These are phyloP conservation scores for Ustilago curta DNA, from an alignment of 1,284 basidiomycete species.

Conservation along the genomic window DNA sequence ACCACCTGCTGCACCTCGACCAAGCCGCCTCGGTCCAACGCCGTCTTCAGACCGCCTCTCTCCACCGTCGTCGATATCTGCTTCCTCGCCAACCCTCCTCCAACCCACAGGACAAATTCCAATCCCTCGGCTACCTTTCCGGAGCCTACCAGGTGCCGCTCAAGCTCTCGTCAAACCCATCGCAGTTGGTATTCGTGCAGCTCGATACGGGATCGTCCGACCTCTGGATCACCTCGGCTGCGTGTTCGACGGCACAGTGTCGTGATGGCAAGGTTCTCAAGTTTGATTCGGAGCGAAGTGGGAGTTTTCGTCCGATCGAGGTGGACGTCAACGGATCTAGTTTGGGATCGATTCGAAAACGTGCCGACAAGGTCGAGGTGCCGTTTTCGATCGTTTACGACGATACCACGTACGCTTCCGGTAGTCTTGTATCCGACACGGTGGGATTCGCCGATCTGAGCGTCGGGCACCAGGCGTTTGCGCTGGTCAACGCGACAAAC, in stretches of 20 bases:
- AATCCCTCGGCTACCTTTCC: constrained; percentile 26
- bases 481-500: constrained; percentile 66
- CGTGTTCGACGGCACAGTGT: constrained; percentile 27
- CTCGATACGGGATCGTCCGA: constrained; percentile 55
- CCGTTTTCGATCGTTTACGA: constrained; percentile 41
- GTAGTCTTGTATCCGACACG: constrained; percentile 31
- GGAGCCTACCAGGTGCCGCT: constrained; percentile 45
- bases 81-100: constrained; percentile 2
- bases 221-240: constrained; percentile 48
- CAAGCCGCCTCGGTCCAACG: background rate
- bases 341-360: too few species aligned
- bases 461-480: constrained; percentile 40
- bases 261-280: constrained; percentile 15
- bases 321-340: too few species aligned
- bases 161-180: constrained; percentile 37
- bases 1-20: background rate
- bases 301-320: constrained; percentile 11
- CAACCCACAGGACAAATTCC: constrained; percentile 32
- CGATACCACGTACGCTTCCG: constrained; percentile 25
- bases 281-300: constrained; percentile 31
- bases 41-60: background rate
- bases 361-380: constrained; percentile 8
- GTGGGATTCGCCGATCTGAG: constrained; percentile 25
- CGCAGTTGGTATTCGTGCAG: constrained; percentile 50
- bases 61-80: constrained; percentile 1